These are phyloP conservation scores for Phytophthora fragariae DNA, from an alignment of 352 stramenopile genomes.

Conservation along the genomic window DNA sequence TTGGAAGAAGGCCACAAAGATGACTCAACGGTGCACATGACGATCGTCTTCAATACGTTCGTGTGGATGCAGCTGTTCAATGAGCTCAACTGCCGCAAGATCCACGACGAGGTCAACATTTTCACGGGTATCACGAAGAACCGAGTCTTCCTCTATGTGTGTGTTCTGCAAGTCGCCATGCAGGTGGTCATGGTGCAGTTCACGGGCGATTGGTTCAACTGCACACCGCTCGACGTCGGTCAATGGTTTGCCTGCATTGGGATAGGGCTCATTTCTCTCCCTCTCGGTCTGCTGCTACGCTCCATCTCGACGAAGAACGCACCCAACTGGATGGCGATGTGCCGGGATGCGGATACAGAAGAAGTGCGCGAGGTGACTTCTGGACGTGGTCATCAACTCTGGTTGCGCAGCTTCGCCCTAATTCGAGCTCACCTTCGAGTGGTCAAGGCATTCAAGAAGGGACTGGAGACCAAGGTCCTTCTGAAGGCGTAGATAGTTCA, in stretches of 20 bases:
- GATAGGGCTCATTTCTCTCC: constrained; percentile 56
- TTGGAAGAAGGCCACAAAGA: constrained; percentile 53
- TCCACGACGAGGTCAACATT: constrained; percentile 95
- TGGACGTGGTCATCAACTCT: constrained; percentile 52
- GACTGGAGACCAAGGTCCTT: constrained; percentile 42
- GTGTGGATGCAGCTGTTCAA: constrained; percentile 95
- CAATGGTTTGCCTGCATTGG: constrained; percentile 70
- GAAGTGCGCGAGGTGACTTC: constrained; percentile 37
- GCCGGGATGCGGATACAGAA: constrained; percentile 51
- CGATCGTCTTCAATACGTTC: constrained; percentile 97
- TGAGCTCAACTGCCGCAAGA: constrained; percentile 70
- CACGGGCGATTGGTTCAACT: constrained; percentile 77
- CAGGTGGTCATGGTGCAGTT: constrained; percentile 96
- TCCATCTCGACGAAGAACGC: constrained; percentile 64
- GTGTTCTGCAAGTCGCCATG: constrained; percentile 86
- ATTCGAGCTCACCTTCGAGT: constrained; percentile 69
- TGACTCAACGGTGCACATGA: constrained; percentile 91
- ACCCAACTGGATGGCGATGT: constrained; percentile 63
- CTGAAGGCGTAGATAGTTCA: constrained; percentile 28
- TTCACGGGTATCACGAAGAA: constrained; percentile 93
- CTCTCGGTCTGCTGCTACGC: constrained; percentile 56
- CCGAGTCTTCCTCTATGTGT: constrained; percentile 91
- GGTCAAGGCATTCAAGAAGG: constrained; percentile 70
- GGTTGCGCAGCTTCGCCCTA: constrained; percentile 51
- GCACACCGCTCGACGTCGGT: constrained; percentile 43